Evolutionary conservation across 208 protist species (phyloP).

Genomic region (Trypanosoma mega): DNA sequence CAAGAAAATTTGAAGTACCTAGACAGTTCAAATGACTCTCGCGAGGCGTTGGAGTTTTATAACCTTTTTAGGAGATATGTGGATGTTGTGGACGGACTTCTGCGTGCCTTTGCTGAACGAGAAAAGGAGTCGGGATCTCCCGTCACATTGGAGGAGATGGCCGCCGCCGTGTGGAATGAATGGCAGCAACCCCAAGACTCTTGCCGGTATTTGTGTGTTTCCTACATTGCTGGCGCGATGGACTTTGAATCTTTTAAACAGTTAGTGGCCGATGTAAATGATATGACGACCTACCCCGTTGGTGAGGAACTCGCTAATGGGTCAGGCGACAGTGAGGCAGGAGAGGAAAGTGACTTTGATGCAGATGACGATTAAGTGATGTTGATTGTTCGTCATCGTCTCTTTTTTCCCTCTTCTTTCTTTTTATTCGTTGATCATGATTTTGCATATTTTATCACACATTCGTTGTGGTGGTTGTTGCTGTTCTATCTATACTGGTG

Average conservation of each 20-base stretch:
- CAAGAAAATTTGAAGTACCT: conserved; percentile 31
- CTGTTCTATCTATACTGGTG: too few species aligned
- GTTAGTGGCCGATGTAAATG: conserved; percentile 58
- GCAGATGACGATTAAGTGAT: conserved; percentile 1
- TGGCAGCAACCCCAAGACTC: conserved; percentile 33
- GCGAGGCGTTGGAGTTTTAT: conserved; percentile 50
- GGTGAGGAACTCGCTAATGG: conserved; percentile 19
- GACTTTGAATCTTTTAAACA: conserved; percentile 72
- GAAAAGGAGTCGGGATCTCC: conserved; percentile 1
- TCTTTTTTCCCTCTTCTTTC: conserved; percentile 6
- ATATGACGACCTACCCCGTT: conserved; percentile 40
- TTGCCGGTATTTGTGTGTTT: conserved; percentile 53
- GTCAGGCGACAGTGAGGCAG: background rate
- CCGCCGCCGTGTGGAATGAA: conserved; percentile 46
- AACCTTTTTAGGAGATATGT: conserved; percentile 56
- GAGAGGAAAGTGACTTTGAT: background rate
- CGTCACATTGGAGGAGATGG: conserved; percentile 35
- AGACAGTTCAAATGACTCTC: conserved; percentile 37
- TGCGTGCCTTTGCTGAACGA: conserved; percentile 44
- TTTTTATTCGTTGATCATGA: too few species aligned
- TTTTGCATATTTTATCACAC: too few species aligned
- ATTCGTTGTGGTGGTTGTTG: too few species aligned
- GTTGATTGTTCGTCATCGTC: background rate
- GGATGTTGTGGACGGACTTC: conserved; percentile 49
- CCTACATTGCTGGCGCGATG: conserved; percentile 69